A percentile compares a stretch with the other conserved stretches of the same genome.
Evolutionary conservation across 1,284 basidiomycete genomes (phyloP).

Genomic region (Leccinum griseonigrum): DNA sequence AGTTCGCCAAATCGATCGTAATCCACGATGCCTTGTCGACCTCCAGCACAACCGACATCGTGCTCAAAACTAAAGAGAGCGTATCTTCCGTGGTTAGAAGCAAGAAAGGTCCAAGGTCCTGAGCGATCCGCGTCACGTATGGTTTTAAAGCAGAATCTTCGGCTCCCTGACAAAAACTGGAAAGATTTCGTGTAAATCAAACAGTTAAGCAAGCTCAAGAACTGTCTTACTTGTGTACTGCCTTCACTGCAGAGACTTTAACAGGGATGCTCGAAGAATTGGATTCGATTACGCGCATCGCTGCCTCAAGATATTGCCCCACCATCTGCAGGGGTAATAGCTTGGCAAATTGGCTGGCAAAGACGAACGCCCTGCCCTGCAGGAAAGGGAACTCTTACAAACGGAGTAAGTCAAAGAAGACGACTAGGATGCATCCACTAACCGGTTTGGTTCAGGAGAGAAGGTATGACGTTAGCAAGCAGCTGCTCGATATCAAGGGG

Average conservation of each 20-base stretch:
- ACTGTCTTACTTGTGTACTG: constrained; percentile 76
- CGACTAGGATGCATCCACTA: constrained; percentile 18
- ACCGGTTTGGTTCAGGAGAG: constrained; percentile 68
- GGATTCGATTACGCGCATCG: constrained; percentile 82
- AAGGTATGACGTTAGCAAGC: constrained; percentile 78
- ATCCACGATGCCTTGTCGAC: constrained; percentile 74
- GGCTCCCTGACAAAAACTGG: constrained; percentile 66
- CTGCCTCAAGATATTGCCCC: constrained; percentile 83
- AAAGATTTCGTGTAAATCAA: constrained; percentile 7
- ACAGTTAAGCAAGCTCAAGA: neutral
- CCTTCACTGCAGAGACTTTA: constrained; percentile 92
- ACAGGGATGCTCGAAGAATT: constrained; percentile 73
- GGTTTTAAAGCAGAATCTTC: constrained; percentile 55
- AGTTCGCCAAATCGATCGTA: constrained; percentile 58
- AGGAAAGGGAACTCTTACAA: constrained; percentile 79
- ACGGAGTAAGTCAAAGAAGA: constrained; percentile 2
- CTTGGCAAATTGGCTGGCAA: constrained; percentile 86
- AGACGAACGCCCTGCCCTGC: constrained; percentile 93
- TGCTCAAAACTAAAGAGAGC: constrained; percentile 87
- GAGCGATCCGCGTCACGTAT: constrained; percentile 75
- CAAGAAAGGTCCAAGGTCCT: constrained; percentile 83
- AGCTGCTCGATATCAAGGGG: constrained; percentile 78
- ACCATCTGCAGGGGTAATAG: constrained; percentile 70
- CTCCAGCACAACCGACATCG: constrained; percentile 74
- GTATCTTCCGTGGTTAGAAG: constrained; percentile 83